Percentiles rank a stretch among this genome's conserved stretches.
These are phyloP conservation scores for Albatrellus ellisii DNA, from an alignment of 768 basidiomycete species.

Conservation along the genomic window DNA sequence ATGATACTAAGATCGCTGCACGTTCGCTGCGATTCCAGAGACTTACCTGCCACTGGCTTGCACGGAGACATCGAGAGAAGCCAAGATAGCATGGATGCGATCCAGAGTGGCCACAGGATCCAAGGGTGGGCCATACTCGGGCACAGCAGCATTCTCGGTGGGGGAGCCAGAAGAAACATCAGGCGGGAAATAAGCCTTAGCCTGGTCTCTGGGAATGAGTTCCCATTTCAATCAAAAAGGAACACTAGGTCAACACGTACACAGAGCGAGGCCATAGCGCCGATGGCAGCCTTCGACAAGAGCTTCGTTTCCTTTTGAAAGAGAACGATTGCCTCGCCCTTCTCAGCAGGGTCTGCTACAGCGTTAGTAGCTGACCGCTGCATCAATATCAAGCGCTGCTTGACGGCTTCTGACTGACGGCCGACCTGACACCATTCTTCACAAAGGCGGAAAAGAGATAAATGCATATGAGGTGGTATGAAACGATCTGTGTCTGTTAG, in stretches of 20 bases:
- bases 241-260: constrained; percentile 54
- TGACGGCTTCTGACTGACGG: constrained; percentile 56
- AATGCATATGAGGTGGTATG: constrained; percentile 59
- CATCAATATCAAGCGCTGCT: constrained; percentile 58
- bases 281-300: constrained; percentile 73
- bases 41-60: constrained; percentile 56
- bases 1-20: constrained; percentile 6
- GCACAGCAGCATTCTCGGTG: constrained; percentile 33
- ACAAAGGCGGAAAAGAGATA: constrained; percentile 71
- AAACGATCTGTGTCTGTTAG: constrained; percentile 69
- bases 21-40: neutral
- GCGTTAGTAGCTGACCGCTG: constrained; percentile 48
- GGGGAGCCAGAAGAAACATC: constrained; percentile 49
- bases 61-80: constrained; percentile 37
- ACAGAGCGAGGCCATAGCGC: constrained; percentile 77
- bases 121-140: constrained; percentile 41
- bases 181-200: constrained; percentile 63
- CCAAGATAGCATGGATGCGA: constrained; percentile 55
- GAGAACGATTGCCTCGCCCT: constrained; percentile 22
- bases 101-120: constrained; percentile 42
- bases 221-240: constrained; percentile 2
- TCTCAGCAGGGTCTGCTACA: constrained; percentile 39
- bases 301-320: constrained; percentile 45
- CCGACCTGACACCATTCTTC: constrained; percentile 93
- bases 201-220: constrained; percentile 29